A percentile compares a stretch with the other conserved stretches of the same genome.
These are phyloP conservation scores for Trypanosoma caninum DNA, from an alignment of 208 protist species.

Conservation along the genomic window DNA sequence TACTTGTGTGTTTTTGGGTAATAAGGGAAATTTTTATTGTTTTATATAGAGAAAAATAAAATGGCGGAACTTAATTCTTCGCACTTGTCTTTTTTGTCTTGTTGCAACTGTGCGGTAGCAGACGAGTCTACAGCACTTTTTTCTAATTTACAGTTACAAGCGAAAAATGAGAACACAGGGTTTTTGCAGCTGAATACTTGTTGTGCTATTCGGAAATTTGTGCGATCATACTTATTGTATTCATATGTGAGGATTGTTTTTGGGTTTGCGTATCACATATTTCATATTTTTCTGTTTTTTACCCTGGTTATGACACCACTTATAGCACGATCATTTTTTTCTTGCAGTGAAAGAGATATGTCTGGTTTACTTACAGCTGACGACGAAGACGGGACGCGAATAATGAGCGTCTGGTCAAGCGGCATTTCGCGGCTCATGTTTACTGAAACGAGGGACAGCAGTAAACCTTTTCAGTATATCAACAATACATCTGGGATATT, in stretches of 20 bases:
- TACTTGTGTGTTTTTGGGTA: no score
- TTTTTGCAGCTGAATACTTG: background rate
- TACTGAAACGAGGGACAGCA: background rate
- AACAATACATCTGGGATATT: background rate
- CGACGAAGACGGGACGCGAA: background rate
- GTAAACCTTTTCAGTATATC: background rate
- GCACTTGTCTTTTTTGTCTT: no score
- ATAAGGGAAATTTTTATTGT: no score
- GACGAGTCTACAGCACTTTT: no score
- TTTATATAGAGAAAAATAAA: no score
- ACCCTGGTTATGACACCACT: background rate
- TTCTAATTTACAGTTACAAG: no score
- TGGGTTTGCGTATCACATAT: background rate
- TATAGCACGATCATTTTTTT: background rate
- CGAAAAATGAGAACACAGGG: no score
- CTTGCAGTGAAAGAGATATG: background rate
- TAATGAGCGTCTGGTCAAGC: background rate
- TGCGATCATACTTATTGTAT: slow-evolving; percentile 1
- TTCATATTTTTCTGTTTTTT: background rate
- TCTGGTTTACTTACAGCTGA: background rate
- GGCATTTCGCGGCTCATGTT: background rate
- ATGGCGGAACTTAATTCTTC: no score
- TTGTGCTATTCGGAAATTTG: background rate
- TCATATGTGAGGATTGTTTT: background rate
- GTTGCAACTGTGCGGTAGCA: no score